phyloP scores from a whole-genome alignment of 106 monocot species.

The Dendrobium nobile region DNA sequence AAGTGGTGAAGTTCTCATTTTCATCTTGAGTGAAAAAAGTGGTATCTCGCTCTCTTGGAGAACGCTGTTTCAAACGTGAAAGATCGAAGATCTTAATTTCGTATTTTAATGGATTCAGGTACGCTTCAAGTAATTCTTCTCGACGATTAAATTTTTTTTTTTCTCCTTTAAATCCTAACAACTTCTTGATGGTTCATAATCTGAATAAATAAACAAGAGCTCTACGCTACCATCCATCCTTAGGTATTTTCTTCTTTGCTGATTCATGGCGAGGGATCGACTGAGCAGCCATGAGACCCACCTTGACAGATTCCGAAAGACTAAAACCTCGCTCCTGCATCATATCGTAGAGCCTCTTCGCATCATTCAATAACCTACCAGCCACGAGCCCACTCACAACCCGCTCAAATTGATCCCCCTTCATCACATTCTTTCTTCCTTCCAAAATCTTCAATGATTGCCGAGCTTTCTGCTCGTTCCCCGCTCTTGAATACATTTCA shows the following conservation, averaged over 20 bases:
- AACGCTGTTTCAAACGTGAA: too few species aligned
- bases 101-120: too few species aligned
- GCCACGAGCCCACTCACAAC: slow-evolving; percentile 45
- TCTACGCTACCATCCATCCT: not conserved
- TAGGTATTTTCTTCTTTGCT: slow-evolving; percentile 1
- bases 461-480: slow-evolving; percentile 35
- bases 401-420: slow-evolving; percentile 61
- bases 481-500: slow-evolving; percentile 60
- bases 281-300: slow-evolving; percentile 31
- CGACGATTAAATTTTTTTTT: too few species aligned
- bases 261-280: slow-evolving; percentile 17
- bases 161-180: too few species aligned
- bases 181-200: too few species aligned
- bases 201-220: not conserved
- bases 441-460: slow-evolving; percentile 50
- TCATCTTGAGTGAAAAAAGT: too few species aligned
- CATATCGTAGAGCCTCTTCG: slow-evolving; percentile 39
- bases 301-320: slow-evolving; percentile 31
- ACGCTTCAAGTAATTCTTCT: too few species aligned
- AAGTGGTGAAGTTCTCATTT: too few species aligned
- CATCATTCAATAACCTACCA: slow-evolving; percentile 48
- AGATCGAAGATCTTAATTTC: too few species aligned
- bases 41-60: too few species aligned
- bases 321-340: slow-evolving; percentile 50
- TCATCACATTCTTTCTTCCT: slow-evolving; percentile 39